Conservation (phyloP, 768 basidiomycete species). For the Rhodotorula diobovata region DNA sequence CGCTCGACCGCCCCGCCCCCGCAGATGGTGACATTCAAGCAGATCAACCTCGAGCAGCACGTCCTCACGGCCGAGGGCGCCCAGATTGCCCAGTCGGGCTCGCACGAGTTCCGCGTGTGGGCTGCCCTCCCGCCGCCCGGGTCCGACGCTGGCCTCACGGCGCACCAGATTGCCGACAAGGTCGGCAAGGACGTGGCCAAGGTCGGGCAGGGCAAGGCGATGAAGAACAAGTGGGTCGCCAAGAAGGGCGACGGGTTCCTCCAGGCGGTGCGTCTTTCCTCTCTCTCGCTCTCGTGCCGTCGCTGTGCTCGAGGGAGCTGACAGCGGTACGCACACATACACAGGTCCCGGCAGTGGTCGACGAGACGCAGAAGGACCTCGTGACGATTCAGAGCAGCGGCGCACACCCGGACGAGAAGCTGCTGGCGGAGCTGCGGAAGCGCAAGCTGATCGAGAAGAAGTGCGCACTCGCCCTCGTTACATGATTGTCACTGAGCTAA, state of each 20-base stretch:
- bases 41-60: slow-evolving; percentile 70
- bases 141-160: slow-evolving; percentile 14
- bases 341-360: slow-evolving; percentile 65
- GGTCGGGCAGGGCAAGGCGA: slow-evolving; percentile 89
- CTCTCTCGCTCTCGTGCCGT: neutral
- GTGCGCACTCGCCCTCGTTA: slow-evolving; percentile 50
- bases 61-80: slow-evolving; percentile 74
- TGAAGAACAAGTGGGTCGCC: slow-evolving; percentile 94
- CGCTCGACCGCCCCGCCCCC: neutral
- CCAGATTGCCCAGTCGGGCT: slow-evolving; percentile 72
- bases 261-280: slow-evolving; percentile 61
- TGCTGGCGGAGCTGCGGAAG: slow-evolving; percentile 79
- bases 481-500: neutral
- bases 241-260: slow-evolving; percentile 83
- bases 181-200: slow-evolving; percentile 86
- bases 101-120: slow-evolving; percentile 96
- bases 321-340: neutral
- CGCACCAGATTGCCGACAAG: slow-evolving; percentile 38
- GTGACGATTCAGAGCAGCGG: slow-evolving; percentile 69
- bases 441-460: slow-evolving; percentile 80
- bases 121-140: slow-evolving; percentile 58
- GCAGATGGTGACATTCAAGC: slow-evolving; percentile 78
- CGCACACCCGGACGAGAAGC: slow-evolving; percentile 69
- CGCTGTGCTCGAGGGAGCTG: neutral
- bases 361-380: slow-evolving; percentile 70